Evolutionary conservation across 345 rosid species (phyloP).

Genomic region (Rhodamnia argentea): DNA sequence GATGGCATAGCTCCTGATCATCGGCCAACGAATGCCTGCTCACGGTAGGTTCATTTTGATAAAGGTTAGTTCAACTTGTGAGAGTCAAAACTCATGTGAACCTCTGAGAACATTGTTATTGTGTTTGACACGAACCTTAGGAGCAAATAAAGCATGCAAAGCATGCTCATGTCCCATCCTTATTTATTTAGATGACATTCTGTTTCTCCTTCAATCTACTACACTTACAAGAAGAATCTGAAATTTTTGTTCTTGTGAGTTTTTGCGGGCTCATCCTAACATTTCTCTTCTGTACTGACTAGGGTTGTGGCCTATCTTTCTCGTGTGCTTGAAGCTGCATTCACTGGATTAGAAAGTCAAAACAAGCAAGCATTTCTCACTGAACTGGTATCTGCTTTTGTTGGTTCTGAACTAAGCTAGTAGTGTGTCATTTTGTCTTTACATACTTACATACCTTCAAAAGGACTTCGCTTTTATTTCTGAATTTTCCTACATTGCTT

Average conservation of each 20-base stretch:
- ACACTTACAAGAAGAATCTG: not conserved
- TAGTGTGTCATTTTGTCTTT: not conserved
- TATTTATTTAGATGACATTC: not conserved
- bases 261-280: not conserved
- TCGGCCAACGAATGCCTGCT: constrained; percentile 97
- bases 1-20: constrained; percentile 93
- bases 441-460: not conserved
- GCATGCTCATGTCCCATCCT: not conserved
- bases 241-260: not conserved
- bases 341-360: constrained; percentile 92
- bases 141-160: not conserved
- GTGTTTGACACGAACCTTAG: not conserved
- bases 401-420: not conserved
- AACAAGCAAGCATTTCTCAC: constrained; percentile 97
- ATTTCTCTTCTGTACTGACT: constrained; percentile 7
- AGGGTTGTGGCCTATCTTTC: constrained; percentile 98
- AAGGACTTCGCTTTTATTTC: not conserved
- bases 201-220: not conserved
- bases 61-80: not conserved
- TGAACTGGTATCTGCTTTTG: constrained; percentile 58
- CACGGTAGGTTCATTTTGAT: constrained; percentile 36
- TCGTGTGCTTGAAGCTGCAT: constrained; percentile 93
- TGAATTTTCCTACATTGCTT: not conserved
- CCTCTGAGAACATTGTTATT: not conserved
- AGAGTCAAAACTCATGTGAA: not conserved